These are phyloP conservation scores for Saccharomyces kudriavzevii DNA, from an alignment of 805 yeast species.

Conservation along the genomic window DNA sequence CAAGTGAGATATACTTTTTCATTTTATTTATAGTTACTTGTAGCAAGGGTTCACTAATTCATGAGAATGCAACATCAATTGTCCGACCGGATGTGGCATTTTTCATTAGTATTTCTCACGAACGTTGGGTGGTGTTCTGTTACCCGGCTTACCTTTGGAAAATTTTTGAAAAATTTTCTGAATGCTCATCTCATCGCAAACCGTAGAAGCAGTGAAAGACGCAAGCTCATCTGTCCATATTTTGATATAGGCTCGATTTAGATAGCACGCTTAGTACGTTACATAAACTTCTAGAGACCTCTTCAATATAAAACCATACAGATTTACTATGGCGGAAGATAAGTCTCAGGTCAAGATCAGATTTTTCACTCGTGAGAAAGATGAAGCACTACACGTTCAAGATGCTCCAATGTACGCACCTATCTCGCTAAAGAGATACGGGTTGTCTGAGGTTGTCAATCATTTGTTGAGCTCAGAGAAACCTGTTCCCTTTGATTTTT, in stretches of 20 bases:
- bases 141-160: neutral
- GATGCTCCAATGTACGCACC: conserved; percentile 88
- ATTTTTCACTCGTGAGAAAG: conserved; percentile 80
- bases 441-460: conserved; percentile 90
- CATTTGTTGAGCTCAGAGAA: conserved; percentile 56
- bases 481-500: conserved; percentile 86
- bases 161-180: conserved; percentile 5
- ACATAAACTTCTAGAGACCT: neutral
- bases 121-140: neutral
- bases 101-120: neutral
- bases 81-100: too few relatives aligned
- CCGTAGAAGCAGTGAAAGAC: neutral
- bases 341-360: conserved; percentile 71
- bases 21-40: neutral
- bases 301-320: neutral
- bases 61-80: too few relatives aligned
- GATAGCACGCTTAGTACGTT: neutral
- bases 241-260: neutral
- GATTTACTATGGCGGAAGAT: conserved; percentile 18
- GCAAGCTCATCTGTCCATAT: neutral
- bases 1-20: conserved; percentile 18
- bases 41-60: too few relatives aligned
- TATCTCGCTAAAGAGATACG: conserved; percentile 74
- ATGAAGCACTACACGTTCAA: conserved; percentile 57
- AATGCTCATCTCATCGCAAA: conserved; percentile 13